Evolutionary conservation across 306 rosid genomes (phyloP).

Genomic region (Pyrus betulifolia): DNA sequence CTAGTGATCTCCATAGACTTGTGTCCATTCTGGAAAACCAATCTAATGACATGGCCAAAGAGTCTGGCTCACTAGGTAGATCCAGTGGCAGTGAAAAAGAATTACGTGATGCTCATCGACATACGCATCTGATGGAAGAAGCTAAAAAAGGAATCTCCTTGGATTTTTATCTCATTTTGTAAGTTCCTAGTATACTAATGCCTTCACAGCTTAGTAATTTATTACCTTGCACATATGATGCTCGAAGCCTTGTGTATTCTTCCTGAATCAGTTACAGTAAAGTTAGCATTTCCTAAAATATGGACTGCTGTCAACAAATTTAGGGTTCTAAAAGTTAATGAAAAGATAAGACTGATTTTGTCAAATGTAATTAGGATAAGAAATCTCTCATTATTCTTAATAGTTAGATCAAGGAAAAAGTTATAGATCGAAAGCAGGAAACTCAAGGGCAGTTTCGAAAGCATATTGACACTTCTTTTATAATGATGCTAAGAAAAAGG

Average conservation of each 20-base stretch:
- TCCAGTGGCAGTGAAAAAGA: slow-evolving; percentile 51
- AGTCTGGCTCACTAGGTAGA: slow-evolving; percentile 39
- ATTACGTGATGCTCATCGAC: slow-evolving; percentile 52
- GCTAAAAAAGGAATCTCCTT: slow-evolving; percentile 54
- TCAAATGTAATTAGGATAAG: background rate
- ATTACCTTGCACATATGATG: background rate
- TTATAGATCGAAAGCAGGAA: background rate
- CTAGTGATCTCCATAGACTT: slow-evolving; percentile 65
- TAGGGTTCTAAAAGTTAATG: background rate
- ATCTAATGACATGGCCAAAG: slow-evolving; percentile 44
- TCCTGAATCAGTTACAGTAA: background rate
- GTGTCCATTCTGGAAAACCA: slow-evolving; percentile 51
- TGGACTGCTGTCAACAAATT: background rate
- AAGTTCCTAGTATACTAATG: slow-evolving; percentile 33
- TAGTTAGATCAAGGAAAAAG: background rate
- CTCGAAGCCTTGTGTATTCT: background rate
- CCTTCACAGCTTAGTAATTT: background rate
- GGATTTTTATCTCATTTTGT: slow-evolving; percentile 80
- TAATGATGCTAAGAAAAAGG: no score
- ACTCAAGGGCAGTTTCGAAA: background rate
- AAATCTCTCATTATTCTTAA: background rate
- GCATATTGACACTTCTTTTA: no score
- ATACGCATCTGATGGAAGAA: slow-evolving; percentile 47
- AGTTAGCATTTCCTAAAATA: background rate
- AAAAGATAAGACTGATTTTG: background rate